Conservation (phyloP, 2,329 filamentous ascomycete species). For the Hypoxylon rubiginosum region DNA sequence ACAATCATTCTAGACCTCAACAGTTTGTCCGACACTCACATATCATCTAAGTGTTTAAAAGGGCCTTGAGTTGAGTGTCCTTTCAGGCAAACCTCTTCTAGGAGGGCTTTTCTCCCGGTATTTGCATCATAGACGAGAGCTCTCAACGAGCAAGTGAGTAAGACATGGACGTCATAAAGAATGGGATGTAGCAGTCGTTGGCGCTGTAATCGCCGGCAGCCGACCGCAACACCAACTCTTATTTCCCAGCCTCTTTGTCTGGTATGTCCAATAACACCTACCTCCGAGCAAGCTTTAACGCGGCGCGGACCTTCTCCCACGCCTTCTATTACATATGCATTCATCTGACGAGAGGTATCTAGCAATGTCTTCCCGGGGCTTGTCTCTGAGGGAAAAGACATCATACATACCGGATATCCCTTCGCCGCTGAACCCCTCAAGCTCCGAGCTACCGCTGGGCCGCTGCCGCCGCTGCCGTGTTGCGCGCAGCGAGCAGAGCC, state of each 20-base stretch:
- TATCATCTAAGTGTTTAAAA: background rate
- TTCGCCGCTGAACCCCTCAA: conserved; percentile 45
- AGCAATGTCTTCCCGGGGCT: conserved; percentile 23
- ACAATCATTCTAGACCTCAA: conserved; percentile 13
- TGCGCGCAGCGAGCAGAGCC: conserved; percentile 51
- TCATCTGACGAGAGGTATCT: background rate
- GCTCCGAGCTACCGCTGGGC: conserved; percentile 19
- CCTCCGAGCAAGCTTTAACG: conserved; percentile 2
- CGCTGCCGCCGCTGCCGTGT: conserved; percentile 19
- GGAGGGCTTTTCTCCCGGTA: background rate
- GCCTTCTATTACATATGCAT: conserved; percentile 2
- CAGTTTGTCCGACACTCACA: background rate
- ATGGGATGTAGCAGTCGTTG: conserved; percentile 13
- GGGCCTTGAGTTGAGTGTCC: background rate
- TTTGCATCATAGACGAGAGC: background rate
- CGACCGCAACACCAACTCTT: background rate
- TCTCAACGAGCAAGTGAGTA: conserved; percentile 20
- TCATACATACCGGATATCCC: conserved; percentile 38
- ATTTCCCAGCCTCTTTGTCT: conserved; percentile 24
- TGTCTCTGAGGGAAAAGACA: conserved; percentile 24
- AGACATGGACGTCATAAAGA: conserved; percentile 25
- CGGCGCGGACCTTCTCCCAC: background rate
- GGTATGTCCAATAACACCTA: conserved; percentile 10
- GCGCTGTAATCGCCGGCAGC: conserved; percentile 12
- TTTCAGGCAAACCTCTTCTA: background rate